Percentiles rank a stretch among this genome's conserved stretches.
Conservation (phyloP, 208 protist genomes). For the Leptomonas pyrrhocoris region DNA sequence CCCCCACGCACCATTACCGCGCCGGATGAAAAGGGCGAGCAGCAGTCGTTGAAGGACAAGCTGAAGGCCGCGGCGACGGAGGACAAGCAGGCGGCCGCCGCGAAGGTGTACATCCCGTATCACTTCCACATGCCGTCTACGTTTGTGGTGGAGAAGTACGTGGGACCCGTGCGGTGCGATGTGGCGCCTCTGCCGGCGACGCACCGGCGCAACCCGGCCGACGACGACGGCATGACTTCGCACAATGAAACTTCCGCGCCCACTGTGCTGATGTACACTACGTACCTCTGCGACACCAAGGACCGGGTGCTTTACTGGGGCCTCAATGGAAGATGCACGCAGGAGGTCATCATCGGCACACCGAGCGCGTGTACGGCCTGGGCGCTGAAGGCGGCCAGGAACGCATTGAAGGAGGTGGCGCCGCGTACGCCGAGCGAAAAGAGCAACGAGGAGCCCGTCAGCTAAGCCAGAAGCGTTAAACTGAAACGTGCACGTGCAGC, state of each 20-base stretch:
- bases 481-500: too few species aligned
- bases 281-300: constrained; percentile 47
- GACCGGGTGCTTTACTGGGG: constrained; percentile 65
- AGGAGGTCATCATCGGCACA: constrained; percentile 78
- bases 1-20: constrained; percentile 25
- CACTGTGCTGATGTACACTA: constrained; percentile 15
- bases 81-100: constrained; percentile 4
- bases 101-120: constrained; percentile 30
- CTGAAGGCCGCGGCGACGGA: constrained; percentile 26
- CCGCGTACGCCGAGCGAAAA: neutral
- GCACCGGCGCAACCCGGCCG: neutral
- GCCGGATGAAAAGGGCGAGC: constrained; percentile 23
- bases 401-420: constrained; percentile 20
- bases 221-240: neutral
- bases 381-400: constrained; percentile 38
- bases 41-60: constrained; percentile 37
- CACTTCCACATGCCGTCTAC: constrained; percentile 52
- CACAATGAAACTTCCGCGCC: neutral
- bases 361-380: constrained; percentile 74
- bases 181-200: constrained; percentile 8
- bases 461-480: neutral
- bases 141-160: constrained; percentile 47
- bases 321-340: constrained; percentile 66
- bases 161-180: constrained; percentile 46
- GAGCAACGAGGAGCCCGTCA: neutral